These are phyloP conservation scores for Tetrapisispora nanseiensis DNA, from an alignment of 805 yeast species.

Conservation along the genomic window DNA sequence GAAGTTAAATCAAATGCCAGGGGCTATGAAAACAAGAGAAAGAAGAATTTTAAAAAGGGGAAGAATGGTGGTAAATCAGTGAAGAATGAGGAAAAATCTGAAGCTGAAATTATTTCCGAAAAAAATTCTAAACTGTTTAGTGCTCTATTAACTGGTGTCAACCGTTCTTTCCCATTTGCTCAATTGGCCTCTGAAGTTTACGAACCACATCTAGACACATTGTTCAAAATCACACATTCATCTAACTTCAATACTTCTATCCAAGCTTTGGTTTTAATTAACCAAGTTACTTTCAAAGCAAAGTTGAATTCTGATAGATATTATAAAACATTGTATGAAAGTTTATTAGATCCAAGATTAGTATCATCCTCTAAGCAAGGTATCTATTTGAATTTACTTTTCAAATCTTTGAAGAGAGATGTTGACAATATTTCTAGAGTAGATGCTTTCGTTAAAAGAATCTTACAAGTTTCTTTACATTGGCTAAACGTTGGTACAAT, in stretches of 20 bases:
- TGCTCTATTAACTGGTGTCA: constrained; percentile 87
- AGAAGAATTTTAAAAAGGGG: constrained; percentile 70
- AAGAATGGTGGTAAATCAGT: constrained; percentile 82
- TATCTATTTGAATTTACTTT: constrained; percentile 76
- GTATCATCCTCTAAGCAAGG: constrained; percentile 86
- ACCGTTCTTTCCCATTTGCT: constrained; percentile 92
- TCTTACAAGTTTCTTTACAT: constrained; percentile 71
- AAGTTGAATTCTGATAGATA: constrained; percentile 54
- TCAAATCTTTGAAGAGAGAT: constrained; percentile 74
- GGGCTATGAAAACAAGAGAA: constrained; percentile 50
- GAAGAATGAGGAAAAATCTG: constrained; percentile 44
- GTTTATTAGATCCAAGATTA: constrained; percentile 75
- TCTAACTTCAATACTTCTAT: constrained; percentile 89
- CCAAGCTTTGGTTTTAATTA: constrained; percentile 80
- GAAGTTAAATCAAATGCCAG: constrained; percentile 29
- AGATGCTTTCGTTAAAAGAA: constrained; percentile 83
- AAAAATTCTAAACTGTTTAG: constrained; percentile 76
- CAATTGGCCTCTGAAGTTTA: constrained; percentile 60
- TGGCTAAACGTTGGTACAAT: constrained; percentile 87
- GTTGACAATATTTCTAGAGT: constrained; percentile 48
- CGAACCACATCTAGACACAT: constrained; percentile 67
- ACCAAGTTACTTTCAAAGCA: constrained; percentile 64
- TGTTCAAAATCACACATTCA: constrained; percentile 86
- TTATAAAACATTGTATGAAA: constrained; percentile 82
- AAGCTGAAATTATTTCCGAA: constrained; percentile 60